A percentile compares a stretch with the other conserved stretches of the same genome.
Conservation (phyloP, 306 rosid species). For the Trifolium fragiferum region DNA sequence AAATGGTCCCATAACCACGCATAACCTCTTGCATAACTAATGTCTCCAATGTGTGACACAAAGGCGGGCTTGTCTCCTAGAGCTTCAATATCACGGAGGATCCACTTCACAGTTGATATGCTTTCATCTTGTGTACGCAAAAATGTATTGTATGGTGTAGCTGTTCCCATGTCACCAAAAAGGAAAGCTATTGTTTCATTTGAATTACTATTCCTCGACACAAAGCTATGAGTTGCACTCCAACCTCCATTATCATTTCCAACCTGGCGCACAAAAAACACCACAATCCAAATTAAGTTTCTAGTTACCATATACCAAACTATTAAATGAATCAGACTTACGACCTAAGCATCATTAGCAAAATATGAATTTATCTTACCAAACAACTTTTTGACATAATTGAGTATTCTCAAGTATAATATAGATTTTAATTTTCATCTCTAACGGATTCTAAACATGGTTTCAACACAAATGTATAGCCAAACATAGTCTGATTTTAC, state of each 20-base stretch:
- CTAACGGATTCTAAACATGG: background rate
- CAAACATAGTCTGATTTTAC: background rate
- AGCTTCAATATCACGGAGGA: slow-evolving; percentile 84
- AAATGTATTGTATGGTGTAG: slow-evolving; percentile 75
- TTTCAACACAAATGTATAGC: background rate
- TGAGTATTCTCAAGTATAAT: background rate
- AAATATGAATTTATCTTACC: background rate
- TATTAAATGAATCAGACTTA: background rate
- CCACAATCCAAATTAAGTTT: background rate
- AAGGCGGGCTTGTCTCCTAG: slow-evolving; percentile 84
- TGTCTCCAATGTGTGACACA: slow-evolving; percentile 91
- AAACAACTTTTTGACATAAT: no score
- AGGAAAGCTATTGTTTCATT: slow-evolving; percentile 83
- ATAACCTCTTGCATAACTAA: slow-evolving; percentile 94
- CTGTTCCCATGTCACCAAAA: slow-evolving; percentile 93
- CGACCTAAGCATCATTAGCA: no score
- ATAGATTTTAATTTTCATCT: no score
- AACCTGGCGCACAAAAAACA: slow-evolving; percentile 53
- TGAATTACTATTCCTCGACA: slow-evolving; percentile 67
- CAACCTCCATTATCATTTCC: slow-evolving; percentile 85
- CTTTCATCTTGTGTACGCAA: slow-evolving; percentile 84
- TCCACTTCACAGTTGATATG: slow-evolving; percentile 82
- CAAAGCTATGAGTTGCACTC: slow-evolving; percentile 71
- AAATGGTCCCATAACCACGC: slow-evolving; percentile 92
- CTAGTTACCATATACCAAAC: background rate